Base-by-base conservation (phyloP, 345 rosid species). In the Hevea brasiliensis region DNA sequence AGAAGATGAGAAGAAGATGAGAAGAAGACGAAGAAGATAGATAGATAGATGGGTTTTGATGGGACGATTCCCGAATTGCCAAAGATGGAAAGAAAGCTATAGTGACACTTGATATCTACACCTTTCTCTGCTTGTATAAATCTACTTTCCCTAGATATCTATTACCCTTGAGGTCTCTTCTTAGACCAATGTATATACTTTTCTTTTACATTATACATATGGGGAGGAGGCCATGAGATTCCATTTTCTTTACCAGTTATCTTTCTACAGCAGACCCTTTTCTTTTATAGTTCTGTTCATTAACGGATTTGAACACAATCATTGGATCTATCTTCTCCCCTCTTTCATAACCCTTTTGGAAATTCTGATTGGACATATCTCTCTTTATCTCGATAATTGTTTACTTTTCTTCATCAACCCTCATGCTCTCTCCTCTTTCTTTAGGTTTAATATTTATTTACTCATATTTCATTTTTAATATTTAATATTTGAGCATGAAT, bases 41-140 rank as follows among this genome's bases (percentile, higher is more conserved):
- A 32, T 32, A 32, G 37, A 32, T 32, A 32, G 37, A 32, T 32
- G n/a, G 73, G 48, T 54, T 76, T 26, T 72, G 98, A 90, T 83
- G 94, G 88, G 93, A 89, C 98, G 83, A 86, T 82, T 89, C 90
- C 75, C 79, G 50, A 58, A 61, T 82, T 88, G 55, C 97, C 92
- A 47, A 77, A 86, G 62, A 32, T 41, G 79, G 89, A 47, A 86
- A 83, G 53, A 75, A 81, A 84, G 86, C 84, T 83, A 82, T 58
- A 37, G 76, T 14, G 76, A 74, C 75, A 77, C 87, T 87, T 77
- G 87, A 73, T 80, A 61, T 70, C 72, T 78, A 77, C 79, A 47
- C 77, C 86, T 79, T 85, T 84, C 95, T 77, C 27, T 94, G 88
- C 83, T 84, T 4, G 90, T 87, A 81, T 89, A 90, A 90, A 74